phyloP scores from a whole-genome alignment of 371 early-diverging fungal species.

The Amoeboaphelidium protococcarum region DNA sequence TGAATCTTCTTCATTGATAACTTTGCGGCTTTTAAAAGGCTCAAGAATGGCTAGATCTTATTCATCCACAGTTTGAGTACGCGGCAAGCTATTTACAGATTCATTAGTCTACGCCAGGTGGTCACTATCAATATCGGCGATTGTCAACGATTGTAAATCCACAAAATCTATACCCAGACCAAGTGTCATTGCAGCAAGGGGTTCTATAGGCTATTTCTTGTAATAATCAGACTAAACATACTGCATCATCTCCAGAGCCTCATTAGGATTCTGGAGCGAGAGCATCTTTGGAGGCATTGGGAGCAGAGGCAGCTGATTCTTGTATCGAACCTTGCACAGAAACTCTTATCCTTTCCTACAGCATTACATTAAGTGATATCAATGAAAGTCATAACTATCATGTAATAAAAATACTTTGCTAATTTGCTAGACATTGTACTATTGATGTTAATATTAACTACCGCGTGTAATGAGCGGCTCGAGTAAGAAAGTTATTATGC shows the following conservation, averaged over 20 bases:
- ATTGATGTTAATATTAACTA: too few relatives aligned
- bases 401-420: too few relatives aligned
- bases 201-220: not conserved
- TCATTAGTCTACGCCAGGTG: too few relatives aligned
- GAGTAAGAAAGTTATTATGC: too few relatives aligned
- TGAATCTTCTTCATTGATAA: too few relatives aligned
- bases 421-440: too few relatives aligned
- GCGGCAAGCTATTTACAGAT: too few relatives aligned
- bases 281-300: slow-evolving; percentile 61
- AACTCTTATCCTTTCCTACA: slow-evolving; percentile 29
- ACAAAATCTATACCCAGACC: slow-evolving; percentile 41
- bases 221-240: not conserved
- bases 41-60: not conserved
- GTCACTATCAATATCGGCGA: not conserved
- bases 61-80: not conserved
- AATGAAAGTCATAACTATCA: too few relatives aligned
- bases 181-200: slow-evolving; percentile 6
- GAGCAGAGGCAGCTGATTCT: slow-evolving; percentile 45
- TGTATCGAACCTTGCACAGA: slow-evolving; percentile 39
- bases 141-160: slow-evolving; percentile 6
- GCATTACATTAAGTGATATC: too few relatives aligned
- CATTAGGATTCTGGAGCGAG: too few relatives aligned
- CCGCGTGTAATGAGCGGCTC: too few relatives aligned
- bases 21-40: not conserved
- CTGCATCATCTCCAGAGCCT: not conserved